Percentiles rank a stretch among this genome's conserved stretches.
phyloP scores from a whole-genome alignment of 2,329 filamentous ascomycete species.

The Xylaria sp. region DNA sequence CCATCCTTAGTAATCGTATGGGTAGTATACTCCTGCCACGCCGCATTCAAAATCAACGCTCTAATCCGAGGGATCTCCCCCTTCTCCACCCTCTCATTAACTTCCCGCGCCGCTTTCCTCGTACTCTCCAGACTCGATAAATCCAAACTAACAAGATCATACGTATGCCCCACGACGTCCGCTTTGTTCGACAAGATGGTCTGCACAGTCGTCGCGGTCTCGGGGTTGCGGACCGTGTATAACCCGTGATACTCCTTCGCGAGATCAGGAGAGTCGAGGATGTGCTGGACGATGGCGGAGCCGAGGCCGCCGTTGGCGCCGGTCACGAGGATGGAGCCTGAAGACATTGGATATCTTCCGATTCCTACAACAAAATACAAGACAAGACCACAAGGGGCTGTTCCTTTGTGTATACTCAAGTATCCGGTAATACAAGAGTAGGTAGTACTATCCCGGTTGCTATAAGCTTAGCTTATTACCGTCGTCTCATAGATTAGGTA shows the following conservation, averaged over 20 bases:
- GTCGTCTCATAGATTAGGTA: neutral
- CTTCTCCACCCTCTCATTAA: constrained; percentile 29
- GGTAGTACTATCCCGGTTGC: neutral
- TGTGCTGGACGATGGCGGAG: constrained; percentile 22
- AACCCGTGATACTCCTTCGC: constrained; percentile 23
- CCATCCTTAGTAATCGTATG: constrained; percentile 43
- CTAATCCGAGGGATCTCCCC: constrained; percentile 39
- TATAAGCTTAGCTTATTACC: neutral
- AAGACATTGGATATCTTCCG: constrained; percentile 7
- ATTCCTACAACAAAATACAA: too few species aligned
- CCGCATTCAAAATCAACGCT: constrained; percentile 34
- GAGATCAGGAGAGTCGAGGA: constrained; percentile 8
- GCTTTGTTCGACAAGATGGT: constrained; percentile 11
- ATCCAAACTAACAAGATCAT: constrained; percentile 27
- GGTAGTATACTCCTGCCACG: constrained; percentile 32
- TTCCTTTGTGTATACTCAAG: too few species aligned
- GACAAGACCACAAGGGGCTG: too few species aligned
- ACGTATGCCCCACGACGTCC: constrained; percentile 8
- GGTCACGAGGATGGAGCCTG: constrained; percentile 31
- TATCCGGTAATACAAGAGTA: too few species aligned
- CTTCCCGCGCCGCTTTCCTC: constrained; percentile 26
- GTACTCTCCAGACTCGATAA: constrained; percentile 26
- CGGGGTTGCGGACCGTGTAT: constrained; percentile 27
- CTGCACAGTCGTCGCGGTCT: constrained; percentile 13
- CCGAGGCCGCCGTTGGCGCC: constrained; percentile 35